phyloP scores from a whole-genome alignment of 2,329 filamentous ascomycete genomes.

The Diplodia corticola region DNA sequence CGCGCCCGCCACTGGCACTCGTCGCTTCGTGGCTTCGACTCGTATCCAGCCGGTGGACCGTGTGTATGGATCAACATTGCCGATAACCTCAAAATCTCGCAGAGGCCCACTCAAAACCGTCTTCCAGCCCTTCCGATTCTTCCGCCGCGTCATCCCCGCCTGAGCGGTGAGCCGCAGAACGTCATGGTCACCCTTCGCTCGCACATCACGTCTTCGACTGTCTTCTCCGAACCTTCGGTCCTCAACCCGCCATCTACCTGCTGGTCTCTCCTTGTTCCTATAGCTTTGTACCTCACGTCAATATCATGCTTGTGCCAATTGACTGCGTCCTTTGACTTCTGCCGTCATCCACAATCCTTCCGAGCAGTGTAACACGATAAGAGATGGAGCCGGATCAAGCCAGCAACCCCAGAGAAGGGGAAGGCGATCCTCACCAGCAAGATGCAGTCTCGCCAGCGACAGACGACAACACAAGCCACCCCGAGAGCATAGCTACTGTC shows the following conservation, averaged over 20 bases:
- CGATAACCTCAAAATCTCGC: background rate
- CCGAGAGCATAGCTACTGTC: background rate
- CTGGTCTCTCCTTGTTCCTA: background rate
- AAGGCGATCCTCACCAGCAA: background rate
- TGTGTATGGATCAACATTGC: slow-evolving; percentile 6
- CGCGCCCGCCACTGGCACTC: background rate
- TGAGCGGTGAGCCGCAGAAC: background rate
- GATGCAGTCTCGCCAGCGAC: background rate
- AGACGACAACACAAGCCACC: background rate
- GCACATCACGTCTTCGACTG: background rate
- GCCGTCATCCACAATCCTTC: background rate
- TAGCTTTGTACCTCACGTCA: background rate
- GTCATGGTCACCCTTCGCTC: background rate
- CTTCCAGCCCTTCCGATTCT: background rate
- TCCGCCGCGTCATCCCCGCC: slow-evolving; percentile 5
- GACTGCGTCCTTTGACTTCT: background rate
- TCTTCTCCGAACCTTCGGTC: background rate
- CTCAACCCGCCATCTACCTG: background rate
- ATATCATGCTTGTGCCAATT: background rate
- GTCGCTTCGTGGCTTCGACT: no score
- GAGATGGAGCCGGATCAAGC: background rate
- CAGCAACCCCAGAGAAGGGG: background rate
- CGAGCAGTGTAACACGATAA: background rate
- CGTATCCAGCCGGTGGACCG: background rate
- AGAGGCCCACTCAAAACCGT: background rate